Conservation (phyloP, 1,139 yeast genomes). For the Diutina siamensis region DNA sequence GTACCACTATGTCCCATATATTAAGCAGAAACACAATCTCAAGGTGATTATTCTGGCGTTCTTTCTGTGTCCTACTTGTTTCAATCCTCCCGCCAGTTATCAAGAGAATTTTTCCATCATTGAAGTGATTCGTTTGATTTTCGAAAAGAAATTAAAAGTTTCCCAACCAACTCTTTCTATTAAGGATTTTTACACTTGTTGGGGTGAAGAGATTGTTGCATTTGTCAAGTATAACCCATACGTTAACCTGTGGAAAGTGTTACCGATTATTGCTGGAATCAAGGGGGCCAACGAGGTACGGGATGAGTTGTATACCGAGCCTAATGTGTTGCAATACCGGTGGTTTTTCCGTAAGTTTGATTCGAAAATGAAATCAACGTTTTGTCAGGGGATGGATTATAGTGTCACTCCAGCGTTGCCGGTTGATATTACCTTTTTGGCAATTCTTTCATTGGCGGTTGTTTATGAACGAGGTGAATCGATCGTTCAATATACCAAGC, state of each 20-base stretch:
- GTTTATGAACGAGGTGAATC: constrained; percentile 15
- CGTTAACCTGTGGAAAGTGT: constrained; percentile 40
- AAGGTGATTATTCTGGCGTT: constrained; percentile 39
- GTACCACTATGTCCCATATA: constrained; percentile 49
- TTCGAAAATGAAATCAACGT: constrained; percentile 14
- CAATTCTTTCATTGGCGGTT: constrained; percentile 25
- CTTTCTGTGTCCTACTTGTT: constrained; percentile 35
- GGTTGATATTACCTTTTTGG: constrained; percentile 18
- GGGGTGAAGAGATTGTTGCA: constrained; percentile 25
- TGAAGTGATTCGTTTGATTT: constrained; percentile 37
- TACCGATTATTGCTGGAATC: constrained; percentile 48
- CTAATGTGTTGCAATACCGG: constrained; percentile 17
- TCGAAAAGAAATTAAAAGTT: constrained; percentile 42
- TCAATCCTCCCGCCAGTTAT: constrained; percentile 22
- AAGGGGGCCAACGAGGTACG: constrained; percentile 28
- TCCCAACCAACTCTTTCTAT: constrained; percentile 53
- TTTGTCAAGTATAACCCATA: constrained; percentile 21
- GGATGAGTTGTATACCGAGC: constrained; percentile 22
- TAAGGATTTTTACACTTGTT: constrained; percentile 36
- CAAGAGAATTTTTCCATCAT: constrained; percentile 27
- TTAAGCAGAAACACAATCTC: constrained; percentile 48
- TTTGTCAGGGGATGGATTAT: constrained; percentile 15
- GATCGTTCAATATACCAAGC: constrained; percentile 14
- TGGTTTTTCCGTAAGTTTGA: constrained; percentile 29
- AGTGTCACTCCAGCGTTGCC: constrained; percentile 16